Evolutionary conservation across 2,329 filamentous ascomycete species (phyloP).

Genomic region (Fusarium acutatum): DNA sequence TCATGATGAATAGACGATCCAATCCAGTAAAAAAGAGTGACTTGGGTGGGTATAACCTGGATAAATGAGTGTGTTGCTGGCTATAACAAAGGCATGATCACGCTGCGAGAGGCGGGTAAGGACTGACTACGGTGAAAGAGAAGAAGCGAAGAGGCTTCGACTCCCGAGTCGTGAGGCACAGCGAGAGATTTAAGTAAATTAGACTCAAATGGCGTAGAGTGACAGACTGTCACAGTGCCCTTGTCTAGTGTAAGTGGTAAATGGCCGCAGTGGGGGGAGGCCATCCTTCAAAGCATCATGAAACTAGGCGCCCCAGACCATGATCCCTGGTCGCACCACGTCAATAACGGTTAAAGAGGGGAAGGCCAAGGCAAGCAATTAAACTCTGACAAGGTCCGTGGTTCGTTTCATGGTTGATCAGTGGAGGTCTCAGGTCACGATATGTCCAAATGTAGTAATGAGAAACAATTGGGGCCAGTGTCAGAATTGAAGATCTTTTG

Average conservation of each 20-base stretch:
- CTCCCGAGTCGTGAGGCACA: constrained; percentile 22
- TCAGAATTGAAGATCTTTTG: constrained; percentile 14
- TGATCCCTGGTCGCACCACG: constrained; percentile 20
- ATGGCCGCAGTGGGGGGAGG: constrained; percentile 30
- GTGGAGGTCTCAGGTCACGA: constrained; percentile 16
- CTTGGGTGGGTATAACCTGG: constrained; percentile 35
- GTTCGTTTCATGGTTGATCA: constrained; percentile 23
- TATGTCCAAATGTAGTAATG: neutral
- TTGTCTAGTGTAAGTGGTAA: constrained; percentile 37
- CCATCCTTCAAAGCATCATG: constrained; percentile 35
- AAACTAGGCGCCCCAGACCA: constrained; percentile 33
- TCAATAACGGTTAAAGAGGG: constrained; percentile 32
- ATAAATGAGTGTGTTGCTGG: constrained; percentile 13
- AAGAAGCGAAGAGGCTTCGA: neutral
- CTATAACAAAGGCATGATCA: constrained; percentile 37
- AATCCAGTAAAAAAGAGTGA: constrained; percentile 35
- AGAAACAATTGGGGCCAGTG: constrained; percentile 7
- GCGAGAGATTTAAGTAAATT: constrained; percentile 38
- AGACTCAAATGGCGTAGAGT: neutral
- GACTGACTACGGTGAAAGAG: neutral
- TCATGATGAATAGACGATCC: constrained; percentile 35
- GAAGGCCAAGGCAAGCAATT: constrained; percentile 31
- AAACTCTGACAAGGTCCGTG: constrained; percentile 24
- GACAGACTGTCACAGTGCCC: constrained; percentile 23
- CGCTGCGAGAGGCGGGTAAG: constrained; percentile 3